Percentiles rank a stretch among this genome's conserved stretches.
Conservation (phyloP, 306 rosid species). For the Gastrolobium villosum region DNA sequence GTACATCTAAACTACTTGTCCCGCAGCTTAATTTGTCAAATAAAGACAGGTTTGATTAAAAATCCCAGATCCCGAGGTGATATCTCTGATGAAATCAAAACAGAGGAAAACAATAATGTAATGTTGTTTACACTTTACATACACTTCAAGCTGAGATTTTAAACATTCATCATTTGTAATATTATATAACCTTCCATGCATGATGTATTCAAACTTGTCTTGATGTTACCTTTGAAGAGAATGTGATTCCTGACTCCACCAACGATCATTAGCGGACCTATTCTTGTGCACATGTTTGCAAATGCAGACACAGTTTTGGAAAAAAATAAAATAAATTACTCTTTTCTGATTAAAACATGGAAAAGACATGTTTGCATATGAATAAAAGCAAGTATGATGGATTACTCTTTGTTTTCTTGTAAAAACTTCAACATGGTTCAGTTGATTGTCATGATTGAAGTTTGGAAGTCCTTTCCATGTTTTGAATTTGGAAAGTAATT, state of each 20-base stretch:
- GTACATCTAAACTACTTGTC: conserved; percentile 5
- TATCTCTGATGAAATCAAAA: not conserved
- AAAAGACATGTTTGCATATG: too few relatives aligned
- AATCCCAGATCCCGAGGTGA: not conserved
- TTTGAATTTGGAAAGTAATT: too few relatives aligned
- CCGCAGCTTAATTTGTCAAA: not conserved
- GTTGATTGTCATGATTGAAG: too few relatives aligned
- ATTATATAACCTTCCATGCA: conserved; percentile 84
- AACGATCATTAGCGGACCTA: not conserved
- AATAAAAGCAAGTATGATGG: too few relatives aligned
- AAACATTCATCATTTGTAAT: conserved; percentile 61
- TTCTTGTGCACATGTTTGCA: too few relatives aligned
- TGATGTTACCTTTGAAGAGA: conserved; percentile 48
- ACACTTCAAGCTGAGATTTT: conserved; percentile 68
- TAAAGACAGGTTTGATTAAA: conserved; percentile 4
- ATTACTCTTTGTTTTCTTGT: too few relatives aligned
- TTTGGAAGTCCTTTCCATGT: too few relatives aligned
- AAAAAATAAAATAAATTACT: too few relatives aligned
- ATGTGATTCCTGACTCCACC: too few relatives aligned
- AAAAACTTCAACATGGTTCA: too few relatives aligned
- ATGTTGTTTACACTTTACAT: conserved; percentile 51
- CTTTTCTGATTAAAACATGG: too few relatives aligned
- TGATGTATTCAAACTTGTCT: conserved; percentile 91
- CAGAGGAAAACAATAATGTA: conserved; percentile 14
- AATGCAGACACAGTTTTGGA: too few relatives aligned